Conservation (phyloP, 2,329 filamentous ascomycete genomes). For the Aspergillus arachidicola region DNA sequence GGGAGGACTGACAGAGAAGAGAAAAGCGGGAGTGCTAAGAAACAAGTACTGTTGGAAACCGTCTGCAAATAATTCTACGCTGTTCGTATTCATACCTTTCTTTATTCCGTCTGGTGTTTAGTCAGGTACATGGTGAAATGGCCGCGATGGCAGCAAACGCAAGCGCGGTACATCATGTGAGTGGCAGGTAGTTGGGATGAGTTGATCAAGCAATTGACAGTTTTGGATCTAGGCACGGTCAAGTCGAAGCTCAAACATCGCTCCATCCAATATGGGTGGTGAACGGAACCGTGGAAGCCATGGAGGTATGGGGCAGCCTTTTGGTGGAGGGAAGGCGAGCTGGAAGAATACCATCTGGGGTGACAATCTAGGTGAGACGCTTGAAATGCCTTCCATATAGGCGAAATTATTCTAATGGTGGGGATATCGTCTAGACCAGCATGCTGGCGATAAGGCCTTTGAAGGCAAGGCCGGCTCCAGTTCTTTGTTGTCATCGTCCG, state of each 20-base stretch:
- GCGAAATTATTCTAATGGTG: background rate
- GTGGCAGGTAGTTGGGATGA: slow-evolving; percentile 17
- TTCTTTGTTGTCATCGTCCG: slow-evolving; percentile 69
- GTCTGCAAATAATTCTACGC: slow-evolving; percentile 30
- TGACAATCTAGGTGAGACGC: slow-evolving; percentile 43
- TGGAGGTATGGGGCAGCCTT: slow-evolving; percentile 46
- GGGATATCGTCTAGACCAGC: slow-evolving; percentile 26
- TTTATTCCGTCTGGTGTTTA: background rate
- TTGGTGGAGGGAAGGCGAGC: slow-evolving; percentile 46
- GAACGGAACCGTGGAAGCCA: slow-evolving; percentile 42
- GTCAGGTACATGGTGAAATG: slow-evolving; percentile 30
- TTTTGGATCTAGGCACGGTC: slow-evolving; percentile 30
- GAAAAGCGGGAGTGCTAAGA: background rate
- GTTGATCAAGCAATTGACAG: slow-evolving; percentile 16
- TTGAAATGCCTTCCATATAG: slow-evolving; percentile 21
- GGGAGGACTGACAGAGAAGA: background rate
- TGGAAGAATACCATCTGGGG: slow-evolving; percentile 58
- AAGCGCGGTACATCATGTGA: slow-evolving; percentile 41
- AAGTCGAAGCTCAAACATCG: slow-evolving; percentile 44
- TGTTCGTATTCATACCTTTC: slow-evolving; percentile 28
- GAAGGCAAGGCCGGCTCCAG: slow-evolving; percentile 68
- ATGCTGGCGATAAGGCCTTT: slow-evolving; percentile 34
- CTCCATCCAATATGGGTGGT: slow-evolving; percentile 36
- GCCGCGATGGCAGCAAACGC: slow-evolving; percentile 41
- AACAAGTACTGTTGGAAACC: background rate